Conservation (phyloP, 2,329 filamentous ascomycete genomes). For the Tolypocladium endophyticum region DNA sequence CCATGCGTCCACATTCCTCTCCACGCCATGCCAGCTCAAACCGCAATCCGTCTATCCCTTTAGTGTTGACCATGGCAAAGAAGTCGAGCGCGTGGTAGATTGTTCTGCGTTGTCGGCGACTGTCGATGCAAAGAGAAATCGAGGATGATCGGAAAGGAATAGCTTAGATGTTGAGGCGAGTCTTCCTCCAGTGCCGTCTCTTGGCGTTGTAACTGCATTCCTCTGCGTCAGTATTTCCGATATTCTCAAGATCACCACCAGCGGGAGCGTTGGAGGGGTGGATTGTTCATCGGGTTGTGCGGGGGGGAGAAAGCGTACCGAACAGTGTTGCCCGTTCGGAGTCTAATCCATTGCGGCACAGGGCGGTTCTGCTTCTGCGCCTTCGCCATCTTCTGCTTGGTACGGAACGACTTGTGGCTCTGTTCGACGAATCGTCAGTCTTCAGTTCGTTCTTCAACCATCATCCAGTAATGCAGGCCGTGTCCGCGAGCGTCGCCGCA, state of each 20-base stretch:
- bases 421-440: slow-evolving; percentile 24
- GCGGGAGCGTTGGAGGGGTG: not conserved
- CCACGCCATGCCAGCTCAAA: not conserved
- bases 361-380: slow-evolving; percentile 99
- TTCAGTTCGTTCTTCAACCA: not conserved
- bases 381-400: slow-evolving; percentile 99
- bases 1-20: slow-evolving; percentile 11
- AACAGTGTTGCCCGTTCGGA: slow-evolving; percentile 98
- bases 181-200: slow-evolving; percentile 99
- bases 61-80: not conserved
- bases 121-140: slow-evolving; percentile 13
- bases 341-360: slow-evolving; percentile 98
- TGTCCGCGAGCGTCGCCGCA: not conserved
- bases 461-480: not conserved
- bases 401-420: slow-evolving; percentile 99
- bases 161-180: slow-evolving; percentile 92
- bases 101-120: slow-evolving; percentile 9
- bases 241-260: not conserved
- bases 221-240: slow-evolving; percentile 7
- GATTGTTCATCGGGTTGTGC: not conserved
- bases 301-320: slow-evolving; percentile 58
- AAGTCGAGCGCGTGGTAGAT: not conserved
- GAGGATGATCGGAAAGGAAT: slow-evolving; percentile 32
- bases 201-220: slow-evolving; percentile 92
- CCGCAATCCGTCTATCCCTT: slow-evolving; percentile 1